Evolutionary conservation across 805 yeast genomes (phyloP).

Genomic region (Saccharomycopsis olivae): DNA sequence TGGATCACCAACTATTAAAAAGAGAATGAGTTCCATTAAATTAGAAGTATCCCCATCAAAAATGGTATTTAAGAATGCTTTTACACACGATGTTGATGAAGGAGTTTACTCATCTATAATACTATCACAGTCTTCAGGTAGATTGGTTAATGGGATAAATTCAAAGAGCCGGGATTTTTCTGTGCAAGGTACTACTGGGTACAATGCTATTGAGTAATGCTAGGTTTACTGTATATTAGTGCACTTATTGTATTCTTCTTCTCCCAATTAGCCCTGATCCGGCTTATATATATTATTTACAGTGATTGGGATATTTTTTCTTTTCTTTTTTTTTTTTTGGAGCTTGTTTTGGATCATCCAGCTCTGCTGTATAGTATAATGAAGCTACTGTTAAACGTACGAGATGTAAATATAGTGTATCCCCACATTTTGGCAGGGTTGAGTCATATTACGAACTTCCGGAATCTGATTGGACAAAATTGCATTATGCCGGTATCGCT

Average conservation of each 20-base stretch:
- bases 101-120: constrained; percentile 11
- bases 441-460: too few species aligned
- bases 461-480: too few species aligned
- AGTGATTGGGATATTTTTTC: background rate
- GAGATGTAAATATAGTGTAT: too few species aligned
- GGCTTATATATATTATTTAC: too few species aligned
- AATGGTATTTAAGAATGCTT: constrained; percentile 1
- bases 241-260: background rate
- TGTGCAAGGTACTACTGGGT: background rate
- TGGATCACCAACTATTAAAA: background rate
- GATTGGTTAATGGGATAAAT: background rate
- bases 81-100: constrained; percentile 5
- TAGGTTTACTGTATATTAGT: background rate
- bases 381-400: too few species aligned
- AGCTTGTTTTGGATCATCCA: too few species aligned
- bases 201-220: background rate
- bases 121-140: constrained; percentile 1
- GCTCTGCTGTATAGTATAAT: too few species aligned
- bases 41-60: constrained; percentile 8
- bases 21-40: background rate
- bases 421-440: too few species aligned
- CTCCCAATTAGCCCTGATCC: background rate
- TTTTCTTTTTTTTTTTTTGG: too few species aligned
- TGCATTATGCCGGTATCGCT: too few species aligned
- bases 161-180: background rate